A percentile compares a stretch with the other conserved stretches of the same genome.
These are phyloP conservation scores for Dendrobium chrysotoxum DNA, from an alignment of 106 monocot genomes.

Conservation along the genomic window DNA sequence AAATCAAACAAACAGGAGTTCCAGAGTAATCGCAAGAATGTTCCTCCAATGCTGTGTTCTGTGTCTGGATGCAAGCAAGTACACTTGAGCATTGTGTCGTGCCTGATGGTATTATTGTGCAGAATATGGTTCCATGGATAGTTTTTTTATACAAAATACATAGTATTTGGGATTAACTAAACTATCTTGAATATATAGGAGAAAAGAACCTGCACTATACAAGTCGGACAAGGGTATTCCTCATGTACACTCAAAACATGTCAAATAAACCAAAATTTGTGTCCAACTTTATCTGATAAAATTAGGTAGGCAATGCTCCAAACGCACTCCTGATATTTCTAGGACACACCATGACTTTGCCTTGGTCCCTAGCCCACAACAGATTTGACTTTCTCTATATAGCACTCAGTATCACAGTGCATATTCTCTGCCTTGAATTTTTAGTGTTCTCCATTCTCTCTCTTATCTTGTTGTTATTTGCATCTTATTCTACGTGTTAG, in stretches of 20 bases:
- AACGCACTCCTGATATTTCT: too few species aligned
- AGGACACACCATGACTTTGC: too few species aligned
- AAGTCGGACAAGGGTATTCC: neutral
- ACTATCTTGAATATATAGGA: neutral
- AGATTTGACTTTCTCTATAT: too few species aligned
- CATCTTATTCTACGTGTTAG: too few species aligned
- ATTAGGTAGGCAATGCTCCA: neutral
- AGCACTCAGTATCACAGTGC: too few species aligned
- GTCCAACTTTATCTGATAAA: neutral
- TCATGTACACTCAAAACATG: neutral
- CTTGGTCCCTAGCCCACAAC: too few species aligned
- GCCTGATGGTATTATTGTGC: neutral
- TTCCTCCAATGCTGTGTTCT: neutral
- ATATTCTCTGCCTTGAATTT: too few species aligned
- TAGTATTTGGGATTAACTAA: neutral
- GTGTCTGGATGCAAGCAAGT: neutral
- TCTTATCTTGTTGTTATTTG: too few species aligned
- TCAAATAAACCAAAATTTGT: neutral
- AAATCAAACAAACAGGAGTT: too few species aligned
- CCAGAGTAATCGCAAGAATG: too few species aligned
- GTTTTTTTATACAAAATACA: neutral
- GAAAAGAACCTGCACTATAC: neutral
- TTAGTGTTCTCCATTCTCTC: too few species aligned
- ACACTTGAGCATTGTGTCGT: neutral
- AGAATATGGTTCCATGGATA: neutral